phyloP scores from a whole-genome alignment of 2,329 filamentous ascomycete species.

The Xylariaceae sp. region DNA sequence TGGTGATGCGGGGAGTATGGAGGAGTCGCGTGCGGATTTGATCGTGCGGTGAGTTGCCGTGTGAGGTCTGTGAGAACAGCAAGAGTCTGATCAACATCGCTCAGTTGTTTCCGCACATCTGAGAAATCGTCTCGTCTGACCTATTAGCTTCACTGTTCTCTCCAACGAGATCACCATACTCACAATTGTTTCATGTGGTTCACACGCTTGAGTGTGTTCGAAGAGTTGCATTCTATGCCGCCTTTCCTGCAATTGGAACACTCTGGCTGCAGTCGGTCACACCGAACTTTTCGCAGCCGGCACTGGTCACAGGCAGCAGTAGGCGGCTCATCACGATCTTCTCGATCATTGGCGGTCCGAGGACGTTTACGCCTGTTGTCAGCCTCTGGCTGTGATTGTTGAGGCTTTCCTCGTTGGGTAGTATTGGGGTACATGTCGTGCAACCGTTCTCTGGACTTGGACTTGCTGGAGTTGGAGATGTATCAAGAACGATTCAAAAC shows the following conservation, averaged over 20 bases:
- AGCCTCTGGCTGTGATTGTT: background rate
- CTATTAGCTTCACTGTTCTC: background rate
- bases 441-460: too few species aligned
- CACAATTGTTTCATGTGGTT: slow-evolving; percentile 21
- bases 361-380: slow-evolving; percentile 12
- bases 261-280: slow-evolving; percentile 13
- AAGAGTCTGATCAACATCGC: slow-evolving; percentile 14
- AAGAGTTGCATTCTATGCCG: slow-evolving; percentile 15
- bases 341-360: slow-evolving; percentile 3
- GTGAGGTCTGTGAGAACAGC: slow-evolving; percentile 12
- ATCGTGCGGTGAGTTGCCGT: slow-evolving; percentile 12
- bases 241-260: slow-evolving; percentile 16
- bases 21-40: slow-evolving; percentile 3
- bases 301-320: slow-evolving; percentile 17
- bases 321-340: slow-evolving; percentile 6
- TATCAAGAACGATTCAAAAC: too few species aligned
- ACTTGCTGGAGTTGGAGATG: too few species aligned
- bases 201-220: slow-evolving; percentile 14
- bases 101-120: slow-evolving; percentile 15
- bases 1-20: background rate
- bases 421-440: background rate
- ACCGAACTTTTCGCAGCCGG: slow-evolving; percentile 17
- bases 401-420: background rate
- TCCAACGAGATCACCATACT: background rate
- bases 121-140: slow-evolving; percentile 20